Evolutionary conservation across 2,329 filamentous ascomycete species (phyloP).

Genomic region (Parastagonospora avenae): DNA sequence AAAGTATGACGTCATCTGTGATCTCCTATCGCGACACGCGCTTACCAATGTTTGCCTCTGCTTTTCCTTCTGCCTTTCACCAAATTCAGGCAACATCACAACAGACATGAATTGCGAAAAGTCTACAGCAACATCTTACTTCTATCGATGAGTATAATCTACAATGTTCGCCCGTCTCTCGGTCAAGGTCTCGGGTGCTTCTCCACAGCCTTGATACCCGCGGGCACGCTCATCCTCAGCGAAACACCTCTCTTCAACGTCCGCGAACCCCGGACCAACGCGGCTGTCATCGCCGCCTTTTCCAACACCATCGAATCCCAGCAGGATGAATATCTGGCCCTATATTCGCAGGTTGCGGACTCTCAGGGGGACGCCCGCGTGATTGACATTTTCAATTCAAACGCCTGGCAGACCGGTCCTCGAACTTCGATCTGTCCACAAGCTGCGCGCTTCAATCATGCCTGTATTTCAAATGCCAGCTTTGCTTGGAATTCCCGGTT

Average conservation of each 20-base stretch:
- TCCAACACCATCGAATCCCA: constrained; percentile 6
- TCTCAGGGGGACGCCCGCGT: constrained; percentile 10
- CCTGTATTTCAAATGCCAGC: constrained; percentile 40
- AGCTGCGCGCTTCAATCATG: constrained; percentile 44
- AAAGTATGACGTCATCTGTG: not conserved
- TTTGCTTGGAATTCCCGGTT: constrained; percentile 30
- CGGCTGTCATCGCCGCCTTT: constrained; percentile 16
- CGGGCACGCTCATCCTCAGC: constrained; percentile 43
- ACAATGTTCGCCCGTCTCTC: constrained; percentile 25
- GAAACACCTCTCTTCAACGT: constrained; percentile 44
- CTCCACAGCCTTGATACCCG: constrained; percentile 32
- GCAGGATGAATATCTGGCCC: constrained; percentile 17
- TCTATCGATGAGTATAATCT: constrained; percentile 10
- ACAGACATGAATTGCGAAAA: not conserved
- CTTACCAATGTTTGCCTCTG: too few relatives aligned
- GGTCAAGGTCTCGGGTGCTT: constrained; percentile 47
- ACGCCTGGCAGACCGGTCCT: constrained; percentile 24
- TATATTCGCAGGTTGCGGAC: constrained; percentile 11
- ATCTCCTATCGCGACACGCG: too few relatives aligned
- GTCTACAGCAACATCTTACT: not conserved
- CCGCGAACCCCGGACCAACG: constrained; percentile 27
- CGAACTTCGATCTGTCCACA: constrained; percentile 33
- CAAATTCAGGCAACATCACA: not conserved
- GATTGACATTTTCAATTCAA: constrained; percentile 29
- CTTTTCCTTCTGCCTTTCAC: not conserved